Percentiles rank a stretch among this genome's conserved stretches.
phyloP scores from a whole-genome alignment of 805 yeast genomes.

The Vanderwaltozyma tropicalis region DNA sequence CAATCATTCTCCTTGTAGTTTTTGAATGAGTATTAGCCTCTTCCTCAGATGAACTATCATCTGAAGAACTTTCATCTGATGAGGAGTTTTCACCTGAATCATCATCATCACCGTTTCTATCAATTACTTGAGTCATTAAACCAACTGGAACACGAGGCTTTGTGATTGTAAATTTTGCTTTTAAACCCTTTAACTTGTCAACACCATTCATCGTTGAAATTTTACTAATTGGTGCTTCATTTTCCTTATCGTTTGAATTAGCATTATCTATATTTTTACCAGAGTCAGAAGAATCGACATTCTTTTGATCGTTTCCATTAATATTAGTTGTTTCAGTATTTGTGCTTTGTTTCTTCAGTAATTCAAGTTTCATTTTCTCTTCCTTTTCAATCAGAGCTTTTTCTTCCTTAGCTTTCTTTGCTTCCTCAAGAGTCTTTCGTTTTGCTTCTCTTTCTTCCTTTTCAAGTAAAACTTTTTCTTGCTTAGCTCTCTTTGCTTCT shows the following conservation, averaged over 20 bases:
- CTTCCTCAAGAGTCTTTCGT: neutral
- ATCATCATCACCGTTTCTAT: neutral
- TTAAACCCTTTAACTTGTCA: slow-evolving; percentile 35
- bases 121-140: neutral
- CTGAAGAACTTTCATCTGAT: slow-evolving; percentile 21
- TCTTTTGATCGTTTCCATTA: no score
- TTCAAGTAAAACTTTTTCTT: neutral
- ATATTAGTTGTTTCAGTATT: no score
- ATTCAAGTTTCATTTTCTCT: neutral
- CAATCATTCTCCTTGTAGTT: slow-evolving; percentile 35
- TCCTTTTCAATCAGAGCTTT: neutral
- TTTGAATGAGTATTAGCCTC: slow-evolving; percentile 8
- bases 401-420: neutral
- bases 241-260: neutral
- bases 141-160: neutral
- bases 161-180: slow-evolving; percentile 5
- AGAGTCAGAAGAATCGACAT: no score
- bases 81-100: neutral
- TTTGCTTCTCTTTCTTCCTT: neutral
- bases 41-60: slow-evolving; percentile 13
- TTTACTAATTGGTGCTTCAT: no score
- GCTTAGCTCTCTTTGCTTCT: neutral
- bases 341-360: neutral
- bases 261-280: no score
- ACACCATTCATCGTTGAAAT: slow-evolving; percentile 26